Base-by-base conservation (phyloP, 192 early-diverging fungal species). In the Entomortierella chlamydospora region DNA sequence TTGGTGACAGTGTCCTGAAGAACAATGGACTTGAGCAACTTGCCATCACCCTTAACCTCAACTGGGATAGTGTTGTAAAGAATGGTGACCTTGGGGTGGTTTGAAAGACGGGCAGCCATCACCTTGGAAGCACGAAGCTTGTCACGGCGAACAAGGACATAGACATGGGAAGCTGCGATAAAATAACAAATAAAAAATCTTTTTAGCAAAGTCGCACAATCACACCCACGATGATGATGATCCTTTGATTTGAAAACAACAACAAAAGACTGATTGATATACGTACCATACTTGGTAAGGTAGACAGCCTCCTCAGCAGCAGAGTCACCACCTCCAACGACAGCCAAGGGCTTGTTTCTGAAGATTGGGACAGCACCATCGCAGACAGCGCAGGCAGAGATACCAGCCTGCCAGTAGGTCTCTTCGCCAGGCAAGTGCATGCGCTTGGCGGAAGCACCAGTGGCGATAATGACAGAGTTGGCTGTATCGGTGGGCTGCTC, bases 301-400 rank as follows among this genome's bases (percentile, higher is more conserved):
- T 96, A 98, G 23, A 93, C 92, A 28, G 98, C 95, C 83, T 99
- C 98, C 86, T 99, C 98, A 77, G 90, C 92, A 47, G 93, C 97
- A 72, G 95, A 96, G 82, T 98, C 97, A 63, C 97, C 97, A 65
- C 96, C 97, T 63, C 97, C 97, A 65, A 99, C 92, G 41, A 99
- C 97, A 23, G 91, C 96, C 59, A 99, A 84, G 28, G 95, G 93
- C 86, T 97, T 96, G 81, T 97, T 93, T 70, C 95, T 90, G 90
- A 98, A 99, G 67, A 98, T 96, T 22, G 98, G 98, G 22, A 94
- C 95, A 51, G 97, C 95, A 70, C 97, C 98, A 82, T 99, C 98
- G 85, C 98, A 99, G 50, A 99, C 98, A 57, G 98, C 98, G 73
- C 98, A 99, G 8, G 98, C 98, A 61, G 95, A 96, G 84, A 99